phyloP scores from a whole-genome alignment of 108 stramenopile genomes.

The Nitzschia inconspicua region DNA sequence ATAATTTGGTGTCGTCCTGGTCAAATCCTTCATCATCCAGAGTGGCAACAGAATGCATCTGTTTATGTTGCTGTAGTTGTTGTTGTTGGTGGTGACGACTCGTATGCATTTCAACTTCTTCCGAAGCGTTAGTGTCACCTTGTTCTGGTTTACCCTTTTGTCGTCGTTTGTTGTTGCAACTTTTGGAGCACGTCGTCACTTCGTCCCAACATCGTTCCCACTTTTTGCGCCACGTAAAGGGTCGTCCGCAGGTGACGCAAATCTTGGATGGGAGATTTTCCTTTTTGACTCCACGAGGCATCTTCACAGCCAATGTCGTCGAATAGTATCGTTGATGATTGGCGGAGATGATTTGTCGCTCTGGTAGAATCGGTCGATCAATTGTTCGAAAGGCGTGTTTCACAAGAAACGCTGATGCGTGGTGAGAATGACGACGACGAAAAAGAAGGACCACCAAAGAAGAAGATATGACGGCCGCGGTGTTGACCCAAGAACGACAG shows the following conservation, averaged over 20 bases:
- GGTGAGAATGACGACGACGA: no score
- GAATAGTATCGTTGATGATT: no score
- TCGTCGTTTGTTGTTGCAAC: conserved; percentile 56
- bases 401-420: no score
- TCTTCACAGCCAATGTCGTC: no score
- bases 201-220: conserved; percentile 89
- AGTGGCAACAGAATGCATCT: neutral
- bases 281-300: no score
- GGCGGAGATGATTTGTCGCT: no score
- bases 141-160: neutral
- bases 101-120: neutral
- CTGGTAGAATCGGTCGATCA: no score
- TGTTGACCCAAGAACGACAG: no score
- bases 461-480: no score
- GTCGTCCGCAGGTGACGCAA: conserved; percentile 61
- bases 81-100: neutral
- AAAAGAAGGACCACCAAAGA: no score
- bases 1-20: neutral
- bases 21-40: conserved; percentile 4
- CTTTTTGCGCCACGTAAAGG: conserved; percentile 85
- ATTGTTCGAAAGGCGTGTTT: no score
- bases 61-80: neutral
- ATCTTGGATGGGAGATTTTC: conserved; percentile 65
- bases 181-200: conserved; percentile 70
- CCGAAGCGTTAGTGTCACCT: neutral